Evolutionary conservation across 805 yeast genomes (phyloP).

Genomic region (Cyberlindnera euphorbiiphila): DNA sequence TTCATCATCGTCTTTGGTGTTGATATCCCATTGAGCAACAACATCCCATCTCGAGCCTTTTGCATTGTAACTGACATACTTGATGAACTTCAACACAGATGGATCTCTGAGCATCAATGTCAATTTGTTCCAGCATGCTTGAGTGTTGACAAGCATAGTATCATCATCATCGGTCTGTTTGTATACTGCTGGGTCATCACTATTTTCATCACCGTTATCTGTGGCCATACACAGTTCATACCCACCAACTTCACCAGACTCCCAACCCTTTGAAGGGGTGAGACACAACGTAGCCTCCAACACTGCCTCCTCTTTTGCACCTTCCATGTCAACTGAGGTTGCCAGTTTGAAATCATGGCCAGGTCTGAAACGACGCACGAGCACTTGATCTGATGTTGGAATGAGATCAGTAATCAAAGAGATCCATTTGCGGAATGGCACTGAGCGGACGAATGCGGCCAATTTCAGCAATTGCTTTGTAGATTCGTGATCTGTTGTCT

Average conservation of each 20-base stretch:
- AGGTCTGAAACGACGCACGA: slow-evolving; percentile 87
- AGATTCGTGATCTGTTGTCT: slow-evolving; percentile 24
- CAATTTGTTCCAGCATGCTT: slow-evolving; percentile 81
- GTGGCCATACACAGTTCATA: slow-evolving; percentile 85
- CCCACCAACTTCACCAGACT: slow-evolving; percentile 87
- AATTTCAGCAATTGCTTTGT: slow-evolving; percentile 47
- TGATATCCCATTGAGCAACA: slow-evolving; percentile 73
- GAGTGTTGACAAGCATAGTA: slow-evolving; percentile 72
- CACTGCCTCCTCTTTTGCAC: slow-evolving; percentile 32
- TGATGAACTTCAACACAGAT: slow-evolving; percentile 84
- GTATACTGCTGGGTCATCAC: slow-evolving; percentile 85
- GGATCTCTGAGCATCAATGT: slow-evolving; percentile 78
- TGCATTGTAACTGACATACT: slow-evolving; percentile 85
- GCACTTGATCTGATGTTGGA: slow-evolving; percentile 60
- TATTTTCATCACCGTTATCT: slow-evolving; percentile 41
- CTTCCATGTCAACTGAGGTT: slow-evolving; percentile 43
- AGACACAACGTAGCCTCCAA: slow-evolving; percentile 79
- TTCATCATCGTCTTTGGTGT: slow-evolving; percentile 37
- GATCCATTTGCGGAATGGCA: slow-evolving; percentile 69
- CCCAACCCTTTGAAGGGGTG: slow-evolving; percentile 86
- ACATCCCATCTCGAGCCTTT: slow-evolving; percentile 94
- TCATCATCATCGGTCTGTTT: slow-evolving; percentile 57
- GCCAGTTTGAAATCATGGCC: slow-evolving; percentile 94
- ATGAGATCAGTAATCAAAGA: slow-evolving; percentile 55
- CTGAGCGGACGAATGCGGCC: slow-evolving; percentile 54